Base-by-base conservation (phyloP, 192 early-diverging fungal species). In the Gonapodya prolifera region DNA sequence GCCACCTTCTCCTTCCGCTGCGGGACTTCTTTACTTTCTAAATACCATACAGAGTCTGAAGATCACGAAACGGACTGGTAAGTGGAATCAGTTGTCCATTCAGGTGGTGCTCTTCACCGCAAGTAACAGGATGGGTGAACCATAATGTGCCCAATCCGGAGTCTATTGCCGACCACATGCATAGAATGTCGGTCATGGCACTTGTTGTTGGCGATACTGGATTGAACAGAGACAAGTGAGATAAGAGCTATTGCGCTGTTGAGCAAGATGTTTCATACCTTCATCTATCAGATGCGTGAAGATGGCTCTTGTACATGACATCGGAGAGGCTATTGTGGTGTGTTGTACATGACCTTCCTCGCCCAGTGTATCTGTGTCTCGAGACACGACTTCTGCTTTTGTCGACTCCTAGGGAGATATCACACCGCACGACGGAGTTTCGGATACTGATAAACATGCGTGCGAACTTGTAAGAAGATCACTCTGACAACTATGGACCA, bases 121-220 rank as follows among this genome's bases (percentile, higher is more conserved):
- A n/a, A n/a, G n/a, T n/a, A 77, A 96, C 95, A 23, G 96, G 96
- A 33, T 98, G 96, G 96, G 70, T 98, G 69, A 87, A 94, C 81
- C 78, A 86, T 80, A 84, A 85, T 0, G 85, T 98, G 61, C 70
- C 81, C 18, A 80, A 83, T 16, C 87, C 94, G 76, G 96, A 98
- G 79, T 94, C 93, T 1, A 95, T 98, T 35, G 86, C 89, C 18
- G 96, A 98, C 83, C 96, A 98, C 82, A 98, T 98, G 96, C 88
- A 97, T 86, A 88, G 95, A 23, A 96, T 98, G 94, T 86, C 88
- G 0, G 88, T 97, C 16, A 91, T 97, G 87, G 92, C 94, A 0
- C 86, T 97, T 85, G 82, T 95, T 2, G 81, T 94, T 70, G 86
- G 93, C 75, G 94, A 97, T 82, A 79, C 84, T 28, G 70, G 81